Conservation (phyloP, 2,329 filamentous ascomycete genomes). For the Hyphodiscus sp. region DNA sequence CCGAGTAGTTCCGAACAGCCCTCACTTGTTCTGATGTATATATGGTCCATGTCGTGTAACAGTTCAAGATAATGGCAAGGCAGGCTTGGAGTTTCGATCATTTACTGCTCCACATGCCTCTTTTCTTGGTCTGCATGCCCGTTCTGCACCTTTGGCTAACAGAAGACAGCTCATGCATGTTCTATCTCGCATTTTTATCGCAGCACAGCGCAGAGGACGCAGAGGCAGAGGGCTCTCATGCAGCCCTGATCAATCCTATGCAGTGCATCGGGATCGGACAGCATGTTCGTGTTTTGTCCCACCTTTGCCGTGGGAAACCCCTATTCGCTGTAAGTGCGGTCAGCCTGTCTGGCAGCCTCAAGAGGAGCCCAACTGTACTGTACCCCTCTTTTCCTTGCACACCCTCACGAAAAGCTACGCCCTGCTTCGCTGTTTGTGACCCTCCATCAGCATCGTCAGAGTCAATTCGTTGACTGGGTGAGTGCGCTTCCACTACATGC, state of each 20-base stretch:
- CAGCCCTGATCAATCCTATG: neutral
- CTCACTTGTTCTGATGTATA: neutral
- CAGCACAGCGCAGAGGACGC: neutral
- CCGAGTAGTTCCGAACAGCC: neutral
- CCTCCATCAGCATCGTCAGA: neutral
- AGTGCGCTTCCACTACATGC: too few species aligned
- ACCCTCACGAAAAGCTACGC: neutral
- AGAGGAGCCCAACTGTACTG: neutral
- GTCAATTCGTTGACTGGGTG: neutral
- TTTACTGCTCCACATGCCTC: too few species aligned
- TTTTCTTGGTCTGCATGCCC: neutral
- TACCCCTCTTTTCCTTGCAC: neutral
- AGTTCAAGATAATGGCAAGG: neutral
- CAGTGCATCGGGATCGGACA: neutral
- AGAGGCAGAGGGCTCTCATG: neutral
- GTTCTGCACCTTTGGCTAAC: neutral
- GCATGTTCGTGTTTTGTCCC: neutral
- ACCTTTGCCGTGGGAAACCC: neutral
- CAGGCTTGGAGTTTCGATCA: too few species aligned
- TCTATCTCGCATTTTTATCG: neutral
- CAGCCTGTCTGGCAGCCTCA: neutral
- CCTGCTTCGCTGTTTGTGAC: neutral
- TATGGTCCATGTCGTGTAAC: neutral
- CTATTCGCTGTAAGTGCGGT: neutral
- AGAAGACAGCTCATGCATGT: neutral